Conservation (phyloP, 169 alveolate genomes). For the Eimeria necatrix region DNA sequence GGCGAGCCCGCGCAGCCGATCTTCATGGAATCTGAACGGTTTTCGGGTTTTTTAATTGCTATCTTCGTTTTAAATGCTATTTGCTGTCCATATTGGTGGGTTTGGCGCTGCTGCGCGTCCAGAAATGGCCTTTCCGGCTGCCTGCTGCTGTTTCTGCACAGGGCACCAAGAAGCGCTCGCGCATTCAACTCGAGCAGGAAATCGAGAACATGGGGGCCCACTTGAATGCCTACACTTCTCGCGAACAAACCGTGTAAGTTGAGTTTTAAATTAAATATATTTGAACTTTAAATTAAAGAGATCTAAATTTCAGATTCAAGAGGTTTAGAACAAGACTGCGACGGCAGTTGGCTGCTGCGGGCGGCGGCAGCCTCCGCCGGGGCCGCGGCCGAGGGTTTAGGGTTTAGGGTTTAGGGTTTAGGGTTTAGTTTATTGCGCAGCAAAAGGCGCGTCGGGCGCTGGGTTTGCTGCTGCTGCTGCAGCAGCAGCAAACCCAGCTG, state of each 20-base stretch:
- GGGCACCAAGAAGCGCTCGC: constrained; percentile 96
- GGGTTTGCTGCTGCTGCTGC: no score
- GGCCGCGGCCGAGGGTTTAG: no score
- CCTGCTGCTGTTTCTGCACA: constrained; percentile 20
- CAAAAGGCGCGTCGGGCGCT: no score
- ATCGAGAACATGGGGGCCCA: constrained; percentile 98
- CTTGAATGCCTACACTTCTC: constrained; percentile 98
- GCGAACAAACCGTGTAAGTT: constrained; percentile 97
- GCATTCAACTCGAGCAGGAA: constrained; percentile 95
- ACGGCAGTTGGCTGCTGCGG: no score
- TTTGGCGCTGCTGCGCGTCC: neutral
- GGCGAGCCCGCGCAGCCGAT: neutral
- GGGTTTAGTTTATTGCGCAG: no score
- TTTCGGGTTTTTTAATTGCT: neutral
- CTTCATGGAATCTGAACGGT: neutral
- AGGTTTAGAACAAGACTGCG: no score
- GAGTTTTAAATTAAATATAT: neutral
- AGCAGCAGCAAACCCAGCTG: no score
- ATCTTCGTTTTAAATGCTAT: neutral
- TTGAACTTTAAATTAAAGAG: no score
- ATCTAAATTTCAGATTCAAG: no score
- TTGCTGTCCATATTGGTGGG: neutral
- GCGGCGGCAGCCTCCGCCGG: no score
- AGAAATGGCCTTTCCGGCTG: neutral
- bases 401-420: no score